Evolutionary conservation across 2,329 filamentous ascomycete genomes (phyloP).

Genomic region (Aspergillus novofumigatus): DNA sequence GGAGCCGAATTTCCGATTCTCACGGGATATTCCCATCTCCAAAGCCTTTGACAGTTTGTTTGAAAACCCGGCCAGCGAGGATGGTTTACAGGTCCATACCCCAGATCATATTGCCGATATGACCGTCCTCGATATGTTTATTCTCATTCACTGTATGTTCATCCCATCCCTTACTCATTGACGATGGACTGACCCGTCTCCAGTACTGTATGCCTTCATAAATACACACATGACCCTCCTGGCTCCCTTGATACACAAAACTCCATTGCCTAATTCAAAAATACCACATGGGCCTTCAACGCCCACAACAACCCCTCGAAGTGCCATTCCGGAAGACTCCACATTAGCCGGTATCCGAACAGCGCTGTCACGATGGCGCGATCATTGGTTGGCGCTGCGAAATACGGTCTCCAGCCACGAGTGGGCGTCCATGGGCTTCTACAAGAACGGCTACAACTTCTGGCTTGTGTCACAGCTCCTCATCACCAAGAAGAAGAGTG

Average conservation of each 20-base stretch:
- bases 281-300: neutral
- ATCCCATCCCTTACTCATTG: neutral
- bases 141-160: conserved; percentile 39
- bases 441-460: conserved; percentile 40
- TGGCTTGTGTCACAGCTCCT: conserved; percentile 42
- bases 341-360: conserved; percentile 29
- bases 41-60: conserved; percentile 41
- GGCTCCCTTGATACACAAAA: conserved; percentile 23
- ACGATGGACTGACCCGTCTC: neutral
- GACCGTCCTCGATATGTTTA: conserved; percentile 39
- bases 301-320: conserved; percentile 3
- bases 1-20: conserved; percentile 36
- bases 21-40: conserved; percentile 33
- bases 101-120: conserved; percentile 19
- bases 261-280: conserved; percentile 4
- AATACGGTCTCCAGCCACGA: conserved; percentile 29
- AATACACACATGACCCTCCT: conserved; percentile 38
- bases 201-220: conserved; percentile 40
- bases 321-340: conserved; percentile 25
- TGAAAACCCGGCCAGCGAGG: conserved; percentile 18
- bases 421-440: conserved; percentile 41
- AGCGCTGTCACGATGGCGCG: conserved; percentile 36
- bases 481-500: conserved; percentile 39
- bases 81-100: conserved; percentile 5
- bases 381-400: conserved; percentile 34